Conservation (phyloP, 306 rosid species). For the Vicia sativa region DNA sequence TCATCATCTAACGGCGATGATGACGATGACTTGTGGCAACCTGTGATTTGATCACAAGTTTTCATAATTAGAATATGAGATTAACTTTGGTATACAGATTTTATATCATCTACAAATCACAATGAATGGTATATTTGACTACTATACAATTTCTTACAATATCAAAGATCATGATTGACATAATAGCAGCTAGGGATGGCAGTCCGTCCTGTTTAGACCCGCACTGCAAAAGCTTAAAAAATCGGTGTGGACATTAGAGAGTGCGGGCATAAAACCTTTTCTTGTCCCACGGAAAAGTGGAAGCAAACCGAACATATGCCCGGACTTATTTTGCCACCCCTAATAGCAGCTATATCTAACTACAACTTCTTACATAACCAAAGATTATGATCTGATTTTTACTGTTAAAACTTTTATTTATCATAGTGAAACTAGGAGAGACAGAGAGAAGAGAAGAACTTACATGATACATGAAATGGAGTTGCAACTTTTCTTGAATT, state of each 20-base stretch:
- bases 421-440: neutral
- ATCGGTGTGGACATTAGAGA: no score
- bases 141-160: neutral
- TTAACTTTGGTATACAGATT: no score
- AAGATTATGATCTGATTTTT: neutral
- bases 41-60: conserved; percentile 34
- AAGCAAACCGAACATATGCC: no score
- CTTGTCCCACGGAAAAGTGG: no score
- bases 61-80: neutral
- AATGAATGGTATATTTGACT: neutral
- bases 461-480: conserved; percentile 53
- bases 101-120: no score
- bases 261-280: no score
- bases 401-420: neutral
- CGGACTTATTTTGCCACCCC: neutral
- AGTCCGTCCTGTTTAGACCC: no score
- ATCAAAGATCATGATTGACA: neutral
- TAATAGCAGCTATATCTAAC: neutral
- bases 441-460: conserved; percentile 40
- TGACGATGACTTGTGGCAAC: conserved; percentile 52
- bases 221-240: no score
- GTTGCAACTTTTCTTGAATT: conserved; percentile 42
- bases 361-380: neutral
- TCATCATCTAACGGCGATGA: conserved; percentile 53
- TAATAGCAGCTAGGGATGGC: neutral